phyloP scores from a whole-genome alignment of 371 early-diverging fungal species.

The Saksenaea vasiformis region DNA sequence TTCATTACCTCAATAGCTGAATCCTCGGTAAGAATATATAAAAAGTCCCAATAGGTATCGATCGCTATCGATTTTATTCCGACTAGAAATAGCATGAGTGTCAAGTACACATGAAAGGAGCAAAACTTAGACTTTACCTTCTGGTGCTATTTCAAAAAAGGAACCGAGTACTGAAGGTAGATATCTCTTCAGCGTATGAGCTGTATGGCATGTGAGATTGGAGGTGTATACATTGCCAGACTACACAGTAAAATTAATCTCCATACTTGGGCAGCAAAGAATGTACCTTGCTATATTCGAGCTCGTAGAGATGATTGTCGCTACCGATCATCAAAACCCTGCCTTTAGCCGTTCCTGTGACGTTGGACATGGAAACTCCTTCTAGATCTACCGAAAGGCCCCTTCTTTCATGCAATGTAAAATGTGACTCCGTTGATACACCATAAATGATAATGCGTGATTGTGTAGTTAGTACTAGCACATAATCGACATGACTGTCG shows the following conservation, averaged over 20 bases:
- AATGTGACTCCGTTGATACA: slow-evolving; percentile 35
- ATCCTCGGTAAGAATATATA: slow-evolving; percentile 70
- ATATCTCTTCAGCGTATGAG: background rate
- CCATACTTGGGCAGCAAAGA: background rate
- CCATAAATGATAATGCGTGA: slow-evolving; percentile 77
- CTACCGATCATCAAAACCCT: slow-evolving; percentile 83
- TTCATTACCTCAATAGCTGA: slow-evolving; percentile 68
- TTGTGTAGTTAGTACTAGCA: slow-evolving; percentile 83
- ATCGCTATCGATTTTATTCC: slow-evolving; percentile 57
- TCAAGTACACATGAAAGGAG: slow-evolving; percentile 9
- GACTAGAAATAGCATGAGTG: slow-evolving; percentile 16
- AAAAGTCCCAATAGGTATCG: slow-evolving; percentile 68
- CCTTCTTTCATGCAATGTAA: background rate
- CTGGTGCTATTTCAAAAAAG: background rate
- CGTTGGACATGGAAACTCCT: slow-evolving; percentile 67
- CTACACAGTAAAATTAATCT: background rate
- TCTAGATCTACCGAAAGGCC: slow-evolving; percentile 60
- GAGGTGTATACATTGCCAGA: background rate
- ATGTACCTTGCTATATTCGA: slow-evolving; percentile 33
- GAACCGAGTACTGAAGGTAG: background rate
- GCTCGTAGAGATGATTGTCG: slow-evolving; percentile 84
- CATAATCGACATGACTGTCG: slow-evolving; percentile 70
- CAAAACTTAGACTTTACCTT: background rate
- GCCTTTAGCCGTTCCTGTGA: slow-evolving; percentile 72
- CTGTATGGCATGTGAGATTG: background rate